Base-by-base conservation (phyloP, 805 yeast species). In the Metschnikowia aberdeeniae region DNA sequence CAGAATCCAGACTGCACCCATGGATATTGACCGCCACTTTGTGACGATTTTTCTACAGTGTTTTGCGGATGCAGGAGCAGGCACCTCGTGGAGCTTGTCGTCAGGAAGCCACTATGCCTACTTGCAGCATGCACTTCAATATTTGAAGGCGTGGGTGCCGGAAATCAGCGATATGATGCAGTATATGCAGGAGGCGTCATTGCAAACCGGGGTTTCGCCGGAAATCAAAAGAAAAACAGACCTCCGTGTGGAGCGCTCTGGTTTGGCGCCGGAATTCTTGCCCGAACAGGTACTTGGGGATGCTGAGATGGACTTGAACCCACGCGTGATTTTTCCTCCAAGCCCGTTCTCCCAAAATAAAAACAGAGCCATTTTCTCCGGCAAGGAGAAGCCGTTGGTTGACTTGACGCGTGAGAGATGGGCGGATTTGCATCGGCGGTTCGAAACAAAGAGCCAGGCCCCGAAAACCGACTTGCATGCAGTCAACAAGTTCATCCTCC, bases 21-120 rank as follows among this genome's bases (percentile, higher is more conserved):
- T 66, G 36, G 63, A 65, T 38, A 58, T 68, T 14, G 74, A 68
- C 44, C 52, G 59, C 2, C 58, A 58, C n/a, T 65, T 70, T 39
- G 64, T 59, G 3, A 52, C 61, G 6, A 59, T 57, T 6, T 69
- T 64, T 43, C 48, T 64, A 7, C 58, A 64, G 32, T 61, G 67
- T 40, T 65, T 58, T 44, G 52, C 61, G 43, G 62, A 63, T 43
- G 42, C 47, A 20, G 38, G 44, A 22, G 52, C 58, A 10, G 69
- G 68, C 3, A 66, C 71, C 1, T 64, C 67, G 2, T 17, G 40
- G 24, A 46, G 50, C 36, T 29, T 50, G 7, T 43, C 43, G 11
- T 40, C 44, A 37, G 67, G 68, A 3, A 58, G 66, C 3, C 70
- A 68, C 44, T 66, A 63, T 45, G 47, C 43, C 26, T 68, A 66